Percentiles rank a stretch among this genome's conserved stretches.
phyloP scores from a whole-genome alignment of 495 filamentous ascomycete species.

The Cryomyces minteri region DNA sequence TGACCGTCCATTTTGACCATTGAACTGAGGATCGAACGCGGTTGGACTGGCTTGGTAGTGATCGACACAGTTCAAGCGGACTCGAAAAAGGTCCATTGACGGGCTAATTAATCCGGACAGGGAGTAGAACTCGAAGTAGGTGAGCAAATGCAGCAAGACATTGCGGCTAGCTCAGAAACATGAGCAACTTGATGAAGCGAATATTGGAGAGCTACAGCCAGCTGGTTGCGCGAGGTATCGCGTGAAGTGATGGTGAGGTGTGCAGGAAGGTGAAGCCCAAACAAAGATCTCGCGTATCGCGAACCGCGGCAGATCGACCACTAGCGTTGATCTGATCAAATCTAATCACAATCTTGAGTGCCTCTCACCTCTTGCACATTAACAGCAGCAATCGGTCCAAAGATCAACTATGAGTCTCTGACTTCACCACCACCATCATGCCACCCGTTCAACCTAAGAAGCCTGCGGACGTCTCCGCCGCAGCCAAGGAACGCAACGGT shows the following conservation, averaged over 20 bases:
- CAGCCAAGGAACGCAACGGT: conserved; percentile 39
- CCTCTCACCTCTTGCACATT: not conserved
- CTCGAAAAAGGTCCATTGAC: conserved; percentile 36
- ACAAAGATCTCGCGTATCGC: too few species aligned
- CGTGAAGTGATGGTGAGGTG: not conserved
- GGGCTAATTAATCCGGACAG: not conserved
- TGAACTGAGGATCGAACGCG: conserved; percentile 63
- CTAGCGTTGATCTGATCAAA: not conserved
- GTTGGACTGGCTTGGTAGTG: conserved; percentile 69
- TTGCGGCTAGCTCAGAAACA: not conserved
- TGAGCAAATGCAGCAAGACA: too few species aligned
- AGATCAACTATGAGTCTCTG: not conserved
- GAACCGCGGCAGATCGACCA: too few species aligned
- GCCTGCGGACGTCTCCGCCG: conserved; percentile 14
- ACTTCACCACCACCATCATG: conserved; percentile 5
- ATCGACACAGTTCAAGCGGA: conserved; percentile 89
- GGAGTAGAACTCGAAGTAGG: too few species aligned
- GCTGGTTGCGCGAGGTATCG: too few species aligned
- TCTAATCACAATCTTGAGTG: not conserved
- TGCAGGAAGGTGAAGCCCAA: not conserved
- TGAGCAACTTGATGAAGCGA: not conserved
- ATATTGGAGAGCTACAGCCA: too few species aligned
- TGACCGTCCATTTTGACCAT: conserved; percentile 30
- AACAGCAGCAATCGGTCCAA: not conserved
- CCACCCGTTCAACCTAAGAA: conserved; percentile 15